phyloP scores from a whole-genome alignment of 2,329 filamentous ascomycete genomes.

The Ophiocordyceps unilateralis region DNA sequence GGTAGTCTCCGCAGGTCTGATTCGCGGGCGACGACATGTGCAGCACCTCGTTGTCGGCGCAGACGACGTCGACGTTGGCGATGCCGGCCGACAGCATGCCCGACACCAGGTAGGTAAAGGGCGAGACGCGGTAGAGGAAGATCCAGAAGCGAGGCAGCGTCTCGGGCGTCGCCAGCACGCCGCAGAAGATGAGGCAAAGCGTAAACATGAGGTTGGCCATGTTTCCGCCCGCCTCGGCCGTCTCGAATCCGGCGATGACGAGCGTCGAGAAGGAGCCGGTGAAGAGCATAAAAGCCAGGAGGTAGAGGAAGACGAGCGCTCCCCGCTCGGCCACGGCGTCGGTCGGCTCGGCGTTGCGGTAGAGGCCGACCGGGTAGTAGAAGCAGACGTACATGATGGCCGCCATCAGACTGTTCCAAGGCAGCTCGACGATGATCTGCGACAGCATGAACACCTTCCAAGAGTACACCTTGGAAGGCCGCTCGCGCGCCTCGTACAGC shows the following conservation, averaged over 20 bases:
- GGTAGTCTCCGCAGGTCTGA: constrained; percentile 43
- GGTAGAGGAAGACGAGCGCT: constrained; percentile 61
- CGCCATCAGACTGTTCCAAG: constrained; percentile 65
- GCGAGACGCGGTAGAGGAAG: constrained; percentile 64
- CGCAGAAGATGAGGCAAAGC: constrained; percentile 57
- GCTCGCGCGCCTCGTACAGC: constrained; percentile 71
- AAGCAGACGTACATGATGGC: constrained; percentile 64
- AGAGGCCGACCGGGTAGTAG: constrained; percentile 75
- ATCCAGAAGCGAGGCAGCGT: constrained; percentile 61
- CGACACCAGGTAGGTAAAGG: constrained; percentile 65
- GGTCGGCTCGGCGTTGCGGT: constrained; percentile 47
- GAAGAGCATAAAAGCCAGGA: constrained; percentile 62
- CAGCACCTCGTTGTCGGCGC: constrained; percentile 52
- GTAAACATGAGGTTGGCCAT: constrained; percentile 61
- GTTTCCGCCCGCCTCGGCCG: constrained; percentile 59
- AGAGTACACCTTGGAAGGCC: constrained; percentile 67
- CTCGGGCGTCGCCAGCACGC: constrained; percentile 49
- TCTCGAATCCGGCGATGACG: constrained; percentile 58
- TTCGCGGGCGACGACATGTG: constrained; percentile 42
- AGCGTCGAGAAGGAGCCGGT: constrained; percentile 67
- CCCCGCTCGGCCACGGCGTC: constrained; percentile 50
- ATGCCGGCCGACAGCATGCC: constrained; percentile 56
- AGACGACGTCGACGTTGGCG: constrained; percentile 47
- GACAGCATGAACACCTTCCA: constrained; percentile 77
- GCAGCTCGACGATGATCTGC: constrained; percentile 70